phyloP scores from a whole-genome alignment of 371 early-diverging fungal genomes.

The Mycotypha africana region DNA sequence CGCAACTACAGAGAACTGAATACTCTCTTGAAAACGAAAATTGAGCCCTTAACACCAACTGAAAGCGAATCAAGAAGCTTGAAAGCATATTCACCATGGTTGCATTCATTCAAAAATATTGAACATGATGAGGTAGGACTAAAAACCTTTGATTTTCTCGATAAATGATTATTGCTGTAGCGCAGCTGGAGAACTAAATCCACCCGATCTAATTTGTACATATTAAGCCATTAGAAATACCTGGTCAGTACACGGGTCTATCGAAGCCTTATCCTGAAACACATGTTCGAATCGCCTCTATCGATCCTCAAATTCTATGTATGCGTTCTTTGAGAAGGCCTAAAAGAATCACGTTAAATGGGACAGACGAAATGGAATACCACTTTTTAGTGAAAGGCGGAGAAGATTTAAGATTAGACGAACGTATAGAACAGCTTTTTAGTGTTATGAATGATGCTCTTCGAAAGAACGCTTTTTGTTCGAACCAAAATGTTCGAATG shows the following conservation, averaged over 20 bases:
- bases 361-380: constrained; percentile 66
- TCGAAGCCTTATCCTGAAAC: constrained; percentile 41
- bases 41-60: no score
- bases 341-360: constrained; percentile 65
- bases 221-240: constrained; percentile 66
- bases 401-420: constrained; percentile 77
- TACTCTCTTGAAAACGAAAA: neutral
- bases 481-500: constrained; percentile 37
- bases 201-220: neutral
- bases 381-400: constrained; percentile 79
- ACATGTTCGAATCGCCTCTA: constrained; percentile 54
- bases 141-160: no score
- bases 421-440: constrained; percentile 75
- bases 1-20: neutral
- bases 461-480: constrained; percentile 46
- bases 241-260: constrained; percentile 67
- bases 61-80: constrained; percentile 11
- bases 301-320: constrained; percentile 58
- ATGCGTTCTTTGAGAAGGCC: constrained; percentile 72
- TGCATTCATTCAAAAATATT: constrained; percentile 39
- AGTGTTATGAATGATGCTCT: constrained; percentile 70
- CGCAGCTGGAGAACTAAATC: neutral
- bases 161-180: no score
- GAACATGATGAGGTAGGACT: constrained; percentile 35
- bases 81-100: constrained; percentile 68